Conservation (phyloP, 2,329 filamentous ascomycete species). For the Venturia pyrina region DNA sequence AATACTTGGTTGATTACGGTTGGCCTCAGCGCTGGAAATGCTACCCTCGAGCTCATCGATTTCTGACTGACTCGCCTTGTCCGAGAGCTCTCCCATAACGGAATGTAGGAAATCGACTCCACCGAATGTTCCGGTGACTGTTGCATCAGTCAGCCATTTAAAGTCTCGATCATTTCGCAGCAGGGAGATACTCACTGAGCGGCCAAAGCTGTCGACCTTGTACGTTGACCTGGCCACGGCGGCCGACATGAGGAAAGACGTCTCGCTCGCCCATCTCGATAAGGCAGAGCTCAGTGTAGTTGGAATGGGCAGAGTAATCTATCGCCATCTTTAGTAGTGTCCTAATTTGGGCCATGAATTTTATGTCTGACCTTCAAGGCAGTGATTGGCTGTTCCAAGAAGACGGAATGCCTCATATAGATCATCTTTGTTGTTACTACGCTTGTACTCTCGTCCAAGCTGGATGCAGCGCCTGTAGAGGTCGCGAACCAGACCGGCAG, state of each 20-base stretch:
- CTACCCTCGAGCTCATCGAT: constrained; percentile 81
- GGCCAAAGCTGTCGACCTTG: constrained; percentile 67
- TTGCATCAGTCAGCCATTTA: too few relatives aligned
- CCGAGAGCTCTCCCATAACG: constrained; percentile 67
- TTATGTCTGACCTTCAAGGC: constrained; percentile 55
- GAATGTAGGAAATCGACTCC: constrained; percentile 92
- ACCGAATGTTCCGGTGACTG: constrained; percentile 79
- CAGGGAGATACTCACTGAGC: constrained; percentile 30
- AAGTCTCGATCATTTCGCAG: too few relatives aligned
- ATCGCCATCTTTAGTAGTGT: background rate
- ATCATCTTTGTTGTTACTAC: constrained; percentile 59
- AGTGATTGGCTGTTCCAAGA: constrained; percentile 81
- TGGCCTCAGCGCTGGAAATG: constrained; percentile 53
- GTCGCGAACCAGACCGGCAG: constrained; percentile 63
- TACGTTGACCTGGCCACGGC: constrained; percentile 59
- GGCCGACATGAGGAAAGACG: constrained; percentile 80
- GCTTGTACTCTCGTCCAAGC: constrained; percentile 64
- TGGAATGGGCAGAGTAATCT: constrained; percentile 90
- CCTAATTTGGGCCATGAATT: background rate
- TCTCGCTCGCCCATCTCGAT: constrained; percentile 75
- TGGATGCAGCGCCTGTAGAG: constrained; percentile 67
- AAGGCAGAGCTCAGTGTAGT: constrained; percentile 80
- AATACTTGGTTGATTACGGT: constrained; percentile 58
- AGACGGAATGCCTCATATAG: constrained; percentile 79
- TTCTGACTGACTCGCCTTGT: constrained; percentile 86